Percentiles rank a stretch among this genome's conserved stretches.
phyloP scores from a whole-genome alignment of 176 grass and related monocot species.

The Saccharum officinarum region DNA sequence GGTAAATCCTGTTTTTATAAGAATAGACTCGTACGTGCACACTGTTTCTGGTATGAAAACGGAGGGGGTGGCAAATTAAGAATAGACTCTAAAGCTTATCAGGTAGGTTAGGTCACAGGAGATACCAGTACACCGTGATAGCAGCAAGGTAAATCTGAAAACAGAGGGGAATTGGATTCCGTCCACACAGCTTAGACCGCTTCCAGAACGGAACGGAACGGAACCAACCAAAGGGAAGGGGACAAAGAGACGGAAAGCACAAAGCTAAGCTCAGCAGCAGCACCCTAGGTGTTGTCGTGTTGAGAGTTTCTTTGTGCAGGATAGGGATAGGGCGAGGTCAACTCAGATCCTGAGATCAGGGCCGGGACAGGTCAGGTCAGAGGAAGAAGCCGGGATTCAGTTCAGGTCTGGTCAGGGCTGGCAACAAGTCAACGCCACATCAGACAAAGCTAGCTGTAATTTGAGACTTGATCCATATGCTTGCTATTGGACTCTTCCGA shows the following conservation, averaged over 20 bases:
- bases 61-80: neutral
- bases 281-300: neutral
- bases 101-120: no score
- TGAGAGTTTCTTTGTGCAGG: neutral
- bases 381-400: neutral
- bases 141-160: neutral
- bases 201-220: no score
- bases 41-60: neutral
- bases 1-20: neutral
- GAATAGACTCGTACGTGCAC: neutral
- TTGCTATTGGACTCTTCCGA: neutral
- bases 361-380: neutral
- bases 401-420: neutral
- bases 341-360: neutral
- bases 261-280: neutral
- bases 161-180: conserved; percentile 20
- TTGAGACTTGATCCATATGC: neutral
- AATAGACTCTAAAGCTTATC: no score
- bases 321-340: conserved; percentile 3
- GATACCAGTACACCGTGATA: no score
- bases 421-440: conserved; percentile 3
- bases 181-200: conserved; percentile 25
- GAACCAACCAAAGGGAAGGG: neutral
- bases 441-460: conserved; percentile 22
- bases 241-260: neutral